Base-by-base conservation (phyloP, 768 basidiomycete genomes). In the Russula ochroleuca region DNA sequence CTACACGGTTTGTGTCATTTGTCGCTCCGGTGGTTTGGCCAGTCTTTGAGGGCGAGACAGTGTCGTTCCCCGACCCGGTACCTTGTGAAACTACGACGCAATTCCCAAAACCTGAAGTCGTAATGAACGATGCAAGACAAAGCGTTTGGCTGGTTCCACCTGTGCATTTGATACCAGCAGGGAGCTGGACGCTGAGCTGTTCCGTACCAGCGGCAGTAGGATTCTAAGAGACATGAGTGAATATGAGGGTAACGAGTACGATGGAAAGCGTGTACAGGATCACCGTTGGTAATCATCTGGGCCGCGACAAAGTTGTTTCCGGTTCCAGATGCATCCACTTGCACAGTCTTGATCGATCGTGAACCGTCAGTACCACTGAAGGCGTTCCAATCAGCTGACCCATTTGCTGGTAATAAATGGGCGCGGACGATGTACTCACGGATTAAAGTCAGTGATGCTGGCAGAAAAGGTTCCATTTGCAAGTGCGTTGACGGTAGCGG, bases 121-220 rank as follows among this genome's bases (percentile, higher is more conserved):
- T 80, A 48, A 72, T 77, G 68, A 84, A 80, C 33, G 80, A 78
- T 73, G 78, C 80, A 61, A 85, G 74, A 71, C 83, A 85, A 31
- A 76, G 74, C 70, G 81, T 75, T 2, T 74, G 71, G 6, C 72
- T 62, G 0, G 71, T 37, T 40, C 83, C 84, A 59, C 83, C 83
- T 10, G 78, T 75, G 71, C 84, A 85, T 58, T 71, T 78, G 5
- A 79, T 82, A 23, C 77, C 78, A 23, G 79, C 71, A 3, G 84
- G 82, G 33, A 85, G 74, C 59, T 75, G 65, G 50, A 78, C 81
- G 0, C 72, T 71, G 55, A 85, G 69, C 61, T 73, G 70, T 62
- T 81, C 74, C 33, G 79, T 75, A 38, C 77, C 76, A 19, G 71
- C 69, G 17, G 38, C 62, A 6, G 62, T 71, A 14, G 83, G 82